phyloP scores from a whole-genome alignment of 2,329 filamentous ascomycete species.

The Tolypocladium nubicola region DNA sequence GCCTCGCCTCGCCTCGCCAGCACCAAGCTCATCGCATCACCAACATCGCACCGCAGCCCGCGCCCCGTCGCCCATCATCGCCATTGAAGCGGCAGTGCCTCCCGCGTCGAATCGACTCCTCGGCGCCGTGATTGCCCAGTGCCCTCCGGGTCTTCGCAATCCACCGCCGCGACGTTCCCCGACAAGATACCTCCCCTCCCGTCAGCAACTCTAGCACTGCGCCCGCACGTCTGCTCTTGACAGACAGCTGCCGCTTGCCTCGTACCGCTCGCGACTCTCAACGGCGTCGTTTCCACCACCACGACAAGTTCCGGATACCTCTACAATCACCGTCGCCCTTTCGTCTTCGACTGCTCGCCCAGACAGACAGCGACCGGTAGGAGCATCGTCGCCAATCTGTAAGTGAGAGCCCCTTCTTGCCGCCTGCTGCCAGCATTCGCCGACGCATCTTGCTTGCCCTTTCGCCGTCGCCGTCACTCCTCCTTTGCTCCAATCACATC shows the following conservation, averaged over 20 bases:
- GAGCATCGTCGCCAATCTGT: not conserved
- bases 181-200: not conserved
- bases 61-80: not conserved
- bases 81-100: not conserved
- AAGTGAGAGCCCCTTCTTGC: slow-evolving; percentile 1
- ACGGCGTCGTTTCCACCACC: not conserved
- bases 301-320: not conserved
- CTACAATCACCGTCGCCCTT: not conserved
- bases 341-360: not conserved
- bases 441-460: not conserved
- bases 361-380: not conserved
- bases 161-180: not conserved
- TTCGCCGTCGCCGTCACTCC: not conserved
- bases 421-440: not conserved
- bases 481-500: not conserved
- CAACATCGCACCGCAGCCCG: not conserved
- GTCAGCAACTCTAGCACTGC: not conserved
- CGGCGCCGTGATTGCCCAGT: not conserved
- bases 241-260: not conserved
- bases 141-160: not conserved
- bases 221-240: not conserved
- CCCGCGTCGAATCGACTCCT: not conserved
- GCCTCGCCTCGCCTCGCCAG: not conserved
- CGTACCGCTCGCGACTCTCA: not conserved
- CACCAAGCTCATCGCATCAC: not conserved